Conservation (phyloP, 2,329 filamentous ascomycete species). For the Ceratocystis destructans region DNA sequence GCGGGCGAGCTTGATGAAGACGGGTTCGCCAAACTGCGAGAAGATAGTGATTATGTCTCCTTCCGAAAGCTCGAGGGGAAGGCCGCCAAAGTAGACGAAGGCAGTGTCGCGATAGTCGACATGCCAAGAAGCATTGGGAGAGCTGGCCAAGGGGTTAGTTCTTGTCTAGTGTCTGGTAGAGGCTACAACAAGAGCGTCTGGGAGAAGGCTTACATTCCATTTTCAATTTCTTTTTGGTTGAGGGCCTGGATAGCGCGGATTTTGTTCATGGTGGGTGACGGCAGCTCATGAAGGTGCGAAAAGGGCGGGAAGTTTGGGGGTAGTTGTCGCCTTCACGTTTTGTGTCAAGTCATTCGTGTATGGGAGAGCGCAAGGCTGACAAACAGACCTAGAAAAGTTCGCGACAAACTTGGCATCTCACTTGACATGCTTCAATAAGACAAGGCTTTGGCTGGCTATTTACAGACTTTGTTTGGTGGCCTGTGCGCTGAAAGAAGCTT, state of each 20-base stretch:
- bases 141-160: constrained; percentile 34
- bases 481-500: constrained; percentile 3
- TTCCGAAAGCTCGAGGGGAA: constrained; percentile 85
- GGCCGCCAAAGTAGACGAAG: constrained; percentile 88
- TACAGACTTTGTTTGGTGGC: not conserved
- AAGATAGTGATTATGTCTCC: constrained; percentile 95
- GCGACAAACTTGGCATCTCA: not conserved
- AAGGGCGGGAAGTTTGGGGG: not conserved
- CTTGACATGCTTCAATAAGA: not conserved
- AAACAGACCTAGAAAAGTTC: not conserved
- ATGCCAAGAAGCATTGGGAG: constrained; percentile 86
- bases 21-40: constrained; percentile 90
- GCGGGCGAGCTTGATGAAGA: constrained; percentile 79
- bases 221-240: constrained; percentile 88
- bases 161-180: constrained; percentile 12
- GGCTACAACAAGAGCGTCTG: not conserved
- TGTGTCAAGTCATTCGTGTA: not conserved
- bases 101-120: constrained; percentile 95
- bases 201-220: constrained; percentile 50
- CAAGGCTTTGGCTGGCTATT: not conserved
- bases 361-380: constrained; percentile 2
- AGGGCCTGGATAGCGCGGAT: constrained; percentile 85
- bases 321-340: no score
- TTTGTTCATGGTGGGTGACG: constrained; percentile 58
- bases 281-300: not conserved